phyloP scores from a whole-genome alignment of 805 yeast species.

The Ogataea nakhonphanomensis region DNA sequence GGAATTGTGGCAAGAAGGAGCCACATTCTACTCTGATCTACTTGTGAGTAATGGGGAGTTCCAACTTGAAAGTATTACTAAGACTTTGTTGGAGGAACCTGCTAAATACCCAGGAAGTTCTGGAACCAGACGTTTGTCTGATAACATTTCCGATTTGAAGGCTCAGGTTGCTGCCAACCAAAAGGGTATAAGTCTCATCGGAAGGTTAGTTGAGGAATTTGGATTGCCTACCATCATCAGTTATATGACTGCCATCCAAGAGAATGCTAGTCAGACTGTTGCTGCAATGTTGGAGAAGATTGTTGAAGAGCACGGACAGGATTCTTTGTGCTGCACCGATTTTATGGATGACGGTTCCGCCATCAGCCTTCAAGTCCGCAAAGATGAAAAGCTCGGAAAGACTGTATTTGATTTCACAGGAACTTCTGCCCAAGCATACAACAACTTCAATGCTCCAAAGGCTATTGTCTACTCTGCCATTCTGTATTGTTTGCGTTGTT shows the following conservation, averaged over 20 bases:
- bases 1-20: conserved; percentile 86
- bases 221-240: conserved; percentile 54
- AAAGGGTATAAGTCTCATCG: conserved; percentile 71
- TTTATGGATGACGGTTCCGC: conserved; percentile 79
- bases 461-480: conserved; percentile 90
- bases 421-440: conserved; percentile 82
- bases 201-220: conserved; percentile 58
- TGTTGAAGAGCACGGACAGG: conserved; percentile 39
- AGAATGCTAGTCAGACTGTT: conserved; percentile 74
- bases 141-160: conserved; percentile 78
- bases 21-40: conserved; percentile 74
- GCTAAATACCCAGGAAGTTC: conserved; percentile 82
- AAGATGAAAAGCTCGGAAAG: conserved; percentile 42
- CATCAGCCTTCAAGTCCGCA: conserved; percentile 50
- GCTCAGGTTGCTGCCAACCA: conserved; percentile 89
- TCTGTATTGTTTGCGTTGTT: conserved; percentile 78
- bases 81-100: conserved; percentile 66
- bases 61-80: conserved; percentile 66
- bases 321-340: conserved; percentile 52
- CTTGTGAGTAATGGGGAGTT: conserved; percentile 70
- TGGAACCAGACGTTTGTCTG: conserved; percentile 81
- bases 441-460: conserved; percentile 88
- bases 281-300: conserved; percentile 46
- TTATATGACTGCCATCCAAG: conserved; percentile 81
- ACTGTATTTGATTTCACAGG: conserved; percentile 83